Percentiles rank a stretch among this genome's conserved stretches.
phyloP scores from a whole-genome alignment of 2,329 filamentous ascomycete genomes.

The Gyromitra esculenta region DNA sequence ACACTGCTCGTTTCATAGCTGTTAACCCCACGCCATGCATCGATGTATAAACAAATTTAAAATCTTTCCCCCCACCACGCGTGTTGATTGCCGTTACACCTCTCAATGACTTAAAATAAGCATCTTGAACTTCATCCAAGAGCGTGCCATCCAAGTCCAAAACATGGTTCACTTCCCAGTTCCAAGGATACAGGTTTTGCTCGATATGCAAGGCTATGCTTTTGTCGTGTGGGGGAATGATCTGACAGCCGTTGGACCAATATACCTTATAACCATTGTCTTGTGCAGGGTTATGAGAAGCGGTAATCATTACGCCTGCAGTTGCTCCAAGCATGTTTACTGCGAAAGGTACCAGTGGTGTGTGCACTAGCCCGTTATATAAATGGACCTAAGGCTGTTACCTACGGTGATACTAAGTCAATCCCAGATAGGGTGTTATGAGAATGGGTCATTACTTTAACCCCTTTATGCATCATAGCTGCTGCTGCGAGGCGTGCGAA shows the following conservation, averaged over 20 bases:
- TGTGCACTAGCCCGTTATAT: slow-evolving; percentile 68
- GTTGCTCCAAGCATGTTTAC: slow-evolving; percentile 66
- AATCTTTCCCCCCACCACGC: slow-evolving; percentile 12
- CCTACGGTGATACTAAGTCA: background rate
- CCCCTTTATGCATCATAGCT: slow-evolving; percentile 68
- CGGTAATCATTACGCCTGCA: slow-evolving; percentile 73
- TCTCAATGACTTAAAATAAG: slow-evolving; percentile 59
- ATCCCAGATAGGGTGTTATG: background rate
- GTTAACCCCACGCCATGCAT: slow-evolving; percentile 68
- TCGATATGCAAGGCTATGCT: slow-evolving; percentile 69
- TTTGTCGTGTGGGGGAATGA: slow-evolving; percentile 70
- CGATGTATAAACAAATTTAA: slow-evolving; percentile 66
- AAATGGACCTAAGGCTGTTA: slow-evolving; percentile 63
- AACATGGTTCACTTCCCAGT: slow-evolving; percentile 61
- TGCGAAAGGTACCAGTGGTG: slow-evolving; percentile 71
- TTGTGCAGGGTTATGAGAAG: slow-evolving; percentile 69
- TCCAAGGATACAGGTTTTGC: slow-evolving; percentile 66
- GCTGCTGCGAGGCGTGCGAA: slow-evolving; percentile 71
- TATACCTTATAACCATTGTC: slow-evolving; percentile 77
- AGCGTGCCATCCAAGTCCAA: slow-evolving; percentile 58
- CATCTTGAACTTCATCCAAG: slow-evolving; percentile 61
- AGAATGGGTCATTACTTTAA: slow-evolving; percentile 61
- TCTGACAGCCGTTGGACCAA: slow-evolving; percentile 72
- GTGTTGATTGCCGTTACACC: slow-evolving; percentile 25
- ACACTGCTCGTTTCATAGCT: slow-evolving; percentile 62